Percentiles rank a stretch among this genome's conserved stretches.
phyloP scores from a whole-genome alignment of 2,329 filamentous ascomycete genomes.

The Didymella glomerata region DNA sequence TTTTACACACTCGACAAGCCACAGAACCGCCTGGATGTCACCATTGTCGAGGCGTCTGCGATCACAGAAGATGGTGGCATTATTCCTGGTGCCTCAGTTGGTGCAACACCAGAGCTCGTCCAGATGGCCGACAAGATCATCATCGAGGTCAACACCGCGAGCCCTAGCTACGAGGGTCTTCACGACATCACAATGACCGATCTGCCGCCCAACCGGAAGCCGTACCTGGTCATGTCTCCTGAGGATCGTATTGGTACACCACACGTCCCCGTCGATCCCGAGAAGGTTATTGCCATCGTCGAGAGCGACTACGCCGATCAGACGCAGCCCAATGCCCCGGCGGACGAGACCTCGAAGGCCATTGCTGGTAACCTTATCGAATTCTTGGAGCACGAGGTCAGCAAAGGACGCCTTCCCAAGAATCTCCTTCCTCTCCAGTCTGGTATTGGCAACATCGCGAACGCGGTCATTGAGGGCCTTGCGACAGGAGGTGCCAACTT shows the following conservation, averaged over 20 bases:
- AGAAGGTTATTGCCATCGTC: constrained; percentile 83
- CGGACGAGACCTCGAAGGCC: constrained; percentile 74
- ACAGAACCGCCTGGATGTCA: constrained; percentile 79
- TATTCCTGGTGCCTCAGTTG: constrained; percentile 84
- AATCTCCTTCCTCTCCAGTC: constrained; percentile 84
- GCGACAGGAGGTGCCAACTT: constrained; percentile 78
- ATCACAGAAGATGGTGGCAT: constrained; percentile 91
- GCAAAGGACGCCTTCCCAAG: constrained; percentile 76
- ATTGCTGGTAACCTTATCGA: constrained; percentile 86
- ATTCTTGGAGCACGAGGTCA: constrained; percentile 85
- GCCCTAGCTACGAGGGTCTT: constrained; percentile 81
- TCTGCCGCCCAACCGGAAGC: constrained; percentile 80
- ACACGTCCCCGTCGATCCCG: constrained; percentile 83
- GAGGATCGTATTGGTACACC: constrained; percentile 87
- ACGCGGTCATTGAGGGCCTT: constrained; percentile 86
- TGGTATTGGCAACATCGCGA: constrained; percentile 92
- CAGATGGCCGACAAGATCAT: constrained; percentile 95
- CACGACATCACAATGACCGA: constrained; percentile 94
- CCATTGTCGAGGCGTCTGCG: constrained; percentile 83
- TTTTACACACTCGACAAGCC: constrained; percentile 84
- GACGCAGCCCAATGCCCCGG: constrained; percentile 76
- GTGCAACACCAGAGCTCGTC: constrained; percentile 83
- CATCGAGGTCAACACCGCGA: constrained; percentile 88
- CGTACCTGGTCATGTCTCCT: constrained; percentile 83
- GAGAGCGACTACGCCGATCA: constrained; percentile 85